A percentile compares a stretch with the other conserved stretches of the same genome.
Conservation (phyloP, 164 flowering plant genomes). For the Vitis vinifera region DNA sequence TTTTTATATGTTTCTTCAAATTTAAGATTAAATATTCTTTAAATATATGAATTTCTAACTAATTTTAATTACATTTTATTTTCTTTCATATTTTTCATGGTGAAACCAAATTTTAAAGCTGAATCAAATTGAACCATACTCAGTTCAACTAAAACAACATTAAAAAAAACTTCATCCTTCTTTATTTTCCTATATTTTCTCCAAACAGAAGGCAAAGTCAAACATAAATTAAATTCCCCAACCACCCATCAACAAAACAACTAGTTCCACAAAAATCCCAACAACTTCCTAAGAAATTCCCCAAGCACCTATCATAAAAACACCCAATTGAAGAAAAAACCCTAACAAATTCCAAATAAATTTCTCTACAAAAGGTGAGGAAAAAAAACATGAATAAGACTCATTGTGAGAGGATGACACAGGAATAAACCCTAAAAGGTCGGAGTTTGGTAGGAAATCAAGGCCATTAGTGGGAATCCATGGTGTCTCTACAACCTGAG, state of each 20-base stretch:
- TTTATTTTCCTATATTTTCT: background rate
- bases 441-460: background rate
- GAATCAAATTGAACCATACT: no score
- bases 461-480: background rate
- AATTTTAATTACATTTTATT: no score
- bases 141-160: no score
- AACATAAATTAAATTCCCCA: background rate
- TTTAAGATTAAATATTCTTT: no score
- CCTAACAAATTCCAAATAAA: background rate
- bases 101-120: background rate
- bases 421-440: background rate
- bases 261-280: no score
- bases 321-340: background rate
- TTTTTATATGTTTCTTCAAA: no score
- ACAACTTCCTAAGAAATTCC: no score
- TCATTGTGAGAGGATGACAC: background rate
- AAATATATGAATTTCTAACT: no score
- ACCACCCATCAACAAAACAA: no score
- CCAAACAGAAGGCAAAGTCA: background rate
- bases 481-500: slow-evolving; percentile 13
- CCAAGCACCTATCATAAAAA: no score
- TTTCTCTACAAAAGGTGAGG: background rate
- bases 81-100: no score
- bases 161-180: background rate
- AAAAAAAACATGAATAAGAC: background rate